phyloP scores from a whole-genome alignment of 345 rosid species.

The Boechera stricta region DNA sequence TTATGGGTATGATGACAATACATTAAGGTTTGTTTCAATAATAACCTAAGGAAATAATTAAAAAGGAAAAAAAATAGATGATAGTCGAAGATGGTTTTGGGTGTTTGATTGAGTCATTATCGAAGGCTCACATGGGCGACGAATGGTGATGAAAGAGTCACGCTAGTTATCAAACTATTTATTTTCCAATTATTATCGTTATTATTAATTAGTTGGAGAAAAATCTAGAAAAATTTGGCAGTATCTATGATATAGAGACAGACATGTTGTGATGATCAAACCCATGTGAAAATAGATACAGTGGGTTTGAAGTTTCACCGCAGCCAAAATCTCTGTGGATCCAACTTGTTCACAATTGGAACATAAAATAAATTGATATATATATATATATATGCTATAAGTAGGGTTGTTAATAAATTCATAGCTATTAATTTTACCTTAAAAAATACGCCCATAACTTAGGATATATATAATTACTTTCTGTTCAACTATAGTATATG shows the following conservation, averaged over 20 bases:
- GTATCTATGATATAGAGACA: conserved; percentile 51
- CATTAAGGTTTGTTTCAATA: conserved; percentile 35
- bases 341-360: conserved; percentile 40
- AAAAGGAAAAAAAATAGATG: conserved; percentile 1
- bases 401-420: neutral
- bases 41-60: conserved; percentile 2
- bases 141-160: conserved; percentile 61
- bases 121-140: conserved; percentile 62
- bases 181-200: conserved; percentile 30
- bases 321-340: conserved; percentile 43
- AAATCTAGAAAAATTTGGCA: conserved; percentile 44
- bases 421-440: neutral
- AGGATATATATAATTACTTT: neutral
- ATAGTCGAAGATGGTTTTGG: conserved; percentile 24
- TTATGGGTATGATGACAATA: conserved; percentile 28
- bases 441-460: neutral
- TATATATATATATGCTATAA: neutral
- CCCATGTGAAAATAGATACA: conserved; percentile 55
- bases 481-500: neutral
- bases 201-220: conserved; percentile 46
- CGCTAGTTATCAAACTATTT: conserved; percentile 45
- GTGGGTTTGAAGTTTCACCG: conserved; percentile 47
- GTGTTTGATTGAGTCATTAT: conserved; percentile 48
- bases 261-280: conserved; percentile 47
- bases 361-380: neutral